Evolutionary conservation across 2,329 filamentous ascomycete genomes (phyloP), one percentile per base, ranked within the genome.

Genomic region (Emmonsia crescens): DNA sequence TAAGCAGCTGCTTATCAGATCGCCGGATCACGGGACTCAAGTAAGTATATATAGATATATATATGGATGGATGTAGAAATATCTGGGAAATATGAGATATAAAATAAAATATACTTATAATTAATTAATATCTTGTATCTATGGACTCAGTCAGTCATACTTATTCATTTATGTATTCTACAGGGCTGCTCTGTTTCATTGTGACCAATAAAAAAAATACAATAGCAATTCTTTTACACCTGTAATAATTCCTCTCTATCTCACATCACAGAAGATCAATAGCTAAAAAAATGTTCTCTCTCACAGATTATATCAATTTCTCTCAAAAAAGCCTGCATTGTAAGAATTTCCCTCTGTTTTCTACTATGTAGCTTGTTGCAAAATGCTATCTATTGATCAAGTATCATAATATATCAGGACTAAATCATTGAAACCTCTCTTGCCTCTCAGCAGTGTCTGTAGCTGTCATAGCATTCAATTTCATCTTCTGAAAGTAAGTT

Each of bases 401-500:
- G n/a, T n/a, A 24, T 48, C 21, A 12, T 48, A 48, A 1, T 1
- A n/a, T 31, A 36, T 33, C 14, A 38, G 19, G 48, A 4, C 51
- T 9, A 14, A 33, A n/a, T 24, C 55, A 42, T 38, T 54, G 44
- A 57, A 62, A 64, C 55, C 68, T 65, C 60, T 44, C 38, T 5
- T n/a, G 42, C 36, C 57, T 52, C 60, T 33, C 52, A 64, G 62
- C 65, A 96, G 92, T 94, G 68, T 89, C 91, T 68, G 89, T 87
- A 56, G 82, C 81, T 61, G 84, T 89, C 60, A 96, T 99, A 77
- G 83, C 87, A 57, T 97, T 99, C 78, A 99, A 99, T 77, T 94
- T 94, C 27, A 87, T 94, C n/a, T 97, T 96, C 77, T 99, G 94
- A 94, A 99, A 99, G 92, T 96, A 82, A 81, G 89, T 83, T 60